Evolutionary conservation across 495 filamentous ascomycete genomes (phyloP).

Genomic region (Lasiosphaeria miniovina): DNA sequence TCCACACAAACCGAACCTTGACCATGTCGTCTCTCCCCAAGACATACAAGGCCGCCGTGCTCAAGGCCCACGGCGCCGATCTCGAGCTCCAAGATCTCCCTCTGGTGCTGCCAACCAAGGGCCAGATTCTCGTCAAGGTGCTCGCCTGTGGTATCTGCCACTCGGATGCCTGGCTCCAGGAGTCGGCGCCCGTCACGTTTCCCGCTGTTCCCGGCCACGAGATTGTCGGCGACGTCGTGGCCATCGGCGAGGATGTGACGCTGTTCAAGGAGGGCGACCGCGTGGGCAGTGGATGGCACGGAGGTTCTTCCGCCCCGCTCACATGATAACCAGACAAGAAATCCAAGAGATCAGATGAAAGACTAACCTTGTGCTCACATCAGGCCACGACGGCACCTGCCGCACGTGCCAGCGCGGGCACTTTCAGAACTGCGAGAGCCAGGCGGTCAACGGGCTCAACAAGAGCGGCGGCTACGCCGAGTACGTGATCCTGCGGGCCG

Average conservation of each 20-base stretch:
- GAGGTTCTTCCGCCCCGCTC: constrained; percentile 36
- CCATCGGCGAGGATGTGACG: constrained; percentile 43
- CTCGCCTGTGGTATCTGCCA: constrained; percentile 54
- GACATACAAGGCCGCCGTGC: constrained; percentile 48
- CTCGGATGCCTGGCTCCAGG: constrained; percentile 40
- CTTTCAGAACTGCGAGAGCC: constrained; percentile 50
- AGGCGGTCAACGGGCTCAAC: constrained; percentile 47
- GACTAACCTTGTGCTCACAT: background rate
- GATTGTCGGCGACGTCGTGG: constrained; percentile 50
- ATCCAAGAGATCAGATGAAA: background rate
- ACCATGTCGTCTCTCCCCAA: constrained; percentile 39
- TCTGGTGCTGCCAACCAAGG: constrained; percentile 39
- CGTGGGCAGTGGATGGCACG: constrained; percentile 56
- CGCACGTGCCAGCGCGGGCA: constrained; percentile 43
- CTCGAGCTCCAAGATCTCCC: constrained; percentile 42
- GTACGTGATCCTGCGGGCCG: constrained; percentile 56
- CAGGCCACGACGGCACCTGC: constrained; percentile 46
- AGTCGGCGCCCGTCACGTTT: constrained; percentile 42
- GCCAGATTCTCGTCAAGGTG: constrained; percentile 52
- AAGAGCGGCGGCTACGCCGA: constrained; percentile 57
- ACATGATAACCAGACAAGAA: background rate
- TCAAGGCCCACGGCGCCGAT: constrained; percentile 36
- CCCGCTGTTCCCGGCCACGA: constrained; percentile 56
- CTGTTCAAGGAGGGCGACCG: constrained; percentile 48
- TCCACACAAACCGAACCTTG: no score